A percentile compares a stretch with the other conserved stretches of the same genome.
These are phyloP conservation scores for Escovopsis weberi DNA, from an alignment of 2,329 filamentous ascomycete genomes.

Conservation along the genomic window DNA sequence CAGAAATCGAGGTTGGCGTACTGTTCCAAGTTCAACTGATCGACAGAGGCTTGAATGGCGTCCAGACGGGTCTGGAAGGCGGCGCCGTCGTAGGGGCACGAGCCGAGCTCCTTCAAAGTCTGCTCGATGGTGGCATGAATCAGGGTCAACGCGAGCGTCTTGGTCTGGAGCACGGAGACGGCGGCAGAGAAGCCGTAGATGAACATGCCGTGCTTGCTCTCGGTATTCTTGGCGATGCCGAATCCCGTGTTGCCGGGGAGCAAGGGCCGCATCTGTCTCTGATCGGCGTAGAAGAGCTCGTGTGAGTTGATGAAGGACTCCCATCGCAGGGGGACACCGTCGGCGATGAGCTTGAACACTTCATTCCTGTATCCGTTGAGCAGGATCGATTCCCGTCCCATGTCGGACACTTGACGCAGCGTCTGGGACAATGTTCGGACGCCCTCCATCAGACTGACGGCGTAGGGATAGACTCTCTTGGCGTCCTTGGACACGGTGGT, in stretches of 20 bases:
- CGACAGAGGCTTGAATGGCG: constrained; percentile 78
- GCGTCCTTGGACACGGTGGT: constrained; percentile 96
- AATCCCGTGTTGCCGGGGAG: constrained; percentile 25
- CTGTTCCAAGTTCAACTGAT: constrained; percentile 91
- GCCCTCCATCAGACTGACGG: constrained; percentile 96
- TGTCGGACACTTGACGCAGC: constrained; percentile 64
- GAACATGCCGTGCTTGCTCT: constrained; percentile 93
- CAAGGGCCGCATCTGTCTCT: constrained; percentile 30
- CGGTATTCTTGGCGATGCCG: constrained; percentile 39
- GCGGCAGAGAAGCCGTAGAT: constrained; percentile 84
- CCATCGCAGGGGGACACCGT: constrained; percentile 85
- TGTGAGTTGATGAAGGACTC: constrained; percentile 97
- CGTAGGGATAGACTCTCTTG: constrained; percentile 96
- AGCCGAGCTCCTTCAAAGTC: constrained; percentile 67
- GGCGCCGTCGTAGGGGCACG: constrained; percentile 67
- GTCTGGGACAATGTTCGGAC: constrained; percentile 89
- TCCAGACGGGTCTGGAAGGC: constrained; percentile 71
- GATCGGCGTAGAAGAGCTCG: constrained; percentile 56
- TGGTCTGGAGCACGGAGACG: constrained; percentile 75
- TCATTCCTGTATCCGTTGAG: constrained; percentile 87
- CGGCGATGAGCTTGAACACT: constrained; percentile 66
- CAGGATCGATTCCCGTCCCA: constrained; percentile 77
- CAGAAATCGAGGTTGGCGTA: constrained; percentile 87
- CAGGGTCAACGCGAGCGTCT: constrained; percentile 62
- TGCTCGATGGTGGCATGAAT: constrained; percentile 75